Evolutionary conservation across 2,329 filamentous ascomycete genomes (phyloP), one percentile per base, ranked within the genome.

Genomic region (Fusarium sp.): DNA sequence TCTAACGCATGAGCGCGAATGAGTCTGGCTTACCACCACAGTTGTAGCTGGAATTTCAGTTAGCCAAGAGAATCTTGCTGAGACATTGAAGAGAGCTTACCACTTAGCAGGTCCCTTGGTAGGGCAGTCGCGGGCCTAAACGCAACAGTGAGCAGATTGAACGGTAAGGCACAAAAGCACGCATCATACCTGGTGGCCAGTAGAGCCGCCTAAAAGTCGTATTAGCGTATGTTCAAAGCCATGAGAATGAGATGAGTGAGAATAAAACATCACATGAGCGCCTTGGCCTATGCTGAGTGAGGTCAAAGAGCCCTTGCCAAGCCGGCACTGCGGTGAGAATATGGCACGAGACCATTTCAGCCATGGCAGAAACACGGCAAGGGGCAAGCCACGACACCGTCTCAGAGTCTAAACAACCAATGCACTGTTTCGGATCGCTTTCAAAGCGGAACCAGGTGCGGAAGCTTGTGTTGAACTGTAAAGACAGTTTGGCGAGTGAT

Each of bases 41-140:
- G 87, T 93, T 94, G 85, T 93, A 94, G 88, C 91, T 92, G 58
- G 42, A 20, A 49, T 43, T 17, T 36, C 9, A 38, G n/a, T 71
- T 43, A 70, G 63, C 34, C 39, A 34, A 38, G 20, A 40, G 17
- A 18, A 44, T 24, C 22, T 17, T 34, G 6, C 22, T 15, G 38
- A 34, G 26, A 8, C 24, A 17, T n/a, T 6, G 36, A 34, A 22
- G 15, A 51, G 24, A 42, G 81, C 89, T 81, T 84, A 94, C 92
- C 92, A 95, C 82, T 93, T 94, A 76, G 92, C 89, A 75, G 91
- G 90, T 75, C 92, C 92, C 84, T 92, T 92, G 86, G 90, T 93
- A 77, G 93, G 93, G 87, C 93, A 96, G 78, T 95, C 92, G 77
- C 92, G 92, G 77, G 92, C 92, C 92, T 94, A 73, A 8, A 31